A percentile compares a stretch with the other conserved stretches of the same genome.
These are phyloP conservation scores for Salix purpurea DNA, from an alignment of 345 rosid species.

Conservation along the genomic window DNA sequence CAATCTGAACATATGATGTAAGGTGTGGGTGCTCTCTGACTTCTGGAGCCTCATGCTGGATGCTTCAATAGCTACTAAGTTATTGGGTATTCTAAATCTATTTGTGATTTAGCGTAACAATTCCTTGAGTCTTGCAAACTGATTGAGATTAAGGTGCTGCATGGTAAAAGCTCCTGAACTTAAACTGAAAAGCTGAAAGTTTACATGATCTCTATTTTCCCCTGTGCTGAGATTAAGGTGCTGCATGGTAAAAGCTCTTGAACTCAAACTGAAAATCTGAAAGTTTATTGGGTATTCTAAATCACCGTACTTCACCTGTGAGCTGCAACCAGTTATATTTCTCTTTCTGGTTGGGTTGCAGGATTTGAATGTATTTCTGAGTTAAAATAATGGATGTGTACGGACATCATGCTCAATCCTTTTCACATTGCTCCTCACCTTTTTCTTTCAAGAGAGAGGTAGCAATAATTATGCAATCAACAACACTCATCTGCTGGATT, in stretches of 20 bases:
- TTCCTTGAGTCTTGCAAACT: neutral
- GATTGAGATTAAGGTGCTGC: neutral
- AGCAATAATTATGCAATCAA: neutral
- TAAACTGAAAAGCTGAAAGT: neutral
- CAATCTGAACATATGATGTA: neutral
- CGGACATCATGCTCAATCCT: neutral
- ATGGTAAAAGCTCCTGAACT: neutral
- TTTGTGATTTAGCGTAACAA: neutral
- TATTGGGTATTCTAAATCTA: neutral
- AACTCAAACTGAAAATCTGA: too few relatives aligned
- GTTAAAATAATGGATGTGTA: neutral
- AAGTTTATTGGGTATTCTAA: too few relatives aligned
- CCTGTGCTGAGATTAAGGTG: too few relatives aligned
- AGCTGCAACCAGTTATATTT: neutral
- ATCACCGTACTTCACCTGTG: neutral
- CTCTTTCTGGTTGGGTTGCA: neutral
- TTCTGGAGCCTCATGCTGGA: neutral
- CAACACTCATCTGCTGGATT: neutral
- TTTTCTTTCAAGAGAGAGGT: neutral
- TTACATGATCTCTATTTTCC: neutral
- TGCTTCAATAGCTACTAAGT: neutral
- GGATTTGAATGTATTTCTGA: neutral
- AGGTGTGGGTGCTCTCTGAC: neutral
- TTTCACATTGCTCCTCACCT: neutral
- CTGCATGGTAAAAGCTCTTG: too few relatives aligned